Conservation (phyloP, 768 basidiomycete species). For the Nevesoporus exiguus region DNA sequence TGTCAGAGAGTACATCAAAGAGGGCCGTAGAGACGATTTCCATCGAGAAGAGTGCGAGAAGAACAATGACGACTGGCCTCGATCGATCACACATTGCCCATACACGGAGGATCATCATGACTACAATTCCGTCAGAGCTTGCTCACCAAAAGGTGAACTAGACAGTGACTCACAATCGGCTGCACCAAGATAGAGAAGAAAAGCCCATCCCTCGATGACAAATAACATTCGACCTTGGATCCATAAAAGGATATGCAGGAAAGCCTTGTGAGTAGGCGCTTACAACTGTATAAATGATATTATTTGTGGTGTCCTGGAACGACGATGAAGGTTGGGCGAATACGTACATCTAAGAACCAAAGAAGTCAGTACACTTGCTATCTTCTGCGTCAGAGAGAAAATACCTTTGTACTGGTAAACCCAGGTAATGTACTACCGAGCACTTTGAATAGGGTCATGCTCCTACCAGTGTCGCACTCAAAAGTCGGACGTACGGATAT, state of each 20-base stretch:
- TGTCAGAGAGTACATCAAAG: not conserved
- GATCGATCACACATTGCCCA: not conserved
- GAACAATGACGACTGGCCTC: not conserved
- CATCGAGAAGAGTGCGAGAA: not conserved
- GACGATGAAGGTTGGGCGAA: not conserved
- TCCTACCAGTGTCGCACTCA: not conserved
- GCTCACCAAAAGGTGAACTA: too few species aligned
- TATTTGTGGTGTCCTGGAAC: not conserved
- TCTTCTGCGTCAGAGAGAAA: not conserved
- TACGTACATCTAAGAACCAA: not conserved
- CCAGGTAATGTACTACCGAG: conserved; percentile 2
- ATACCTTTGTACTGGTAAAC: conserved; percentile 1
- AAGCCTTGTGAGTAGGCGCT: not conserved
- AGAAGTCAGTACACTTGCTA: not conserved
- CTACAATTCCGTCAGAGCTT: not conserved
- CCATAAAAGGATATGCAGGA: not conserved
- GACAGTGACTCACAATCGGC: not conserved
- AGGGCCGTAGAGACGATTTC: not conserved
- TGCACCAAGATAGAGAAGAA: not conserved
- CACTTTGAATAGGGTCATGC: not conserved
- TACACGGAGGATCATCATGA: not conserved
- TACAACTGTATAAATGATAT: not conserved
- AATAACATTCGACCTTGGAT: not conserved
- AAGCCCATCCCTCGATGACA: not conserved
- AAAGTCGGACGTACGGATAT: not conserved